Evolutionary conservation across 768 basidiomycete genomes (phyloP).

Genomic region (Leucocoprinus birnbaumii): DNA sequence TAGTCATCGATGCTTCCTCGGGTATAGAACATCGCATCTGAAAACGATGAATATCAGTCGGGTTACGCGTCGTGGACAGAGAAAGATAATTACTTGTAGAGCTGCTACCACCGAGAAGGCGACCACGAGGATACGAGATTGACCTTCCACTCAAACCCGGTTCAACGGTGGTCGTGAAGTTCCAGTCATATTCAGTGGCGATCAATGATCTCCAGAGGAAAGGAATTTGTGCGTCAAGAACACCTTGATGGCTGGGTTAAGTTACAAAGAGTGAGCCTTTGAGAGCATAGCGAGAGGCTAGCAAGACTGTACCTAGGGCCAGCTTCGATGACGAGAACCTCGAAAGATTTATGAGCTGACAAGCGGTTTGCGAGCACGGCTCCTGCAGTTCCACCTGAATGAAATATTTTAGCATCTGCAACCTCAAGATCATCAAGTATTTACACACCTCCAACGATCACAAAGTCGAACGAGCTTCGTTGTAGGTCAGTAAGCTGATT

Average conservation of each 20-base stretch:
- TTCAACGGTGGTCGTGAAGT: constrained; percentile 26
- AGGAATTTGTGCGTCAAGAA: constrained; percentile 21
- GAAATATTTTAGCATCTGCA: not conserved
- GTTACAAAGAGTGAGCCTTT: not conserved
- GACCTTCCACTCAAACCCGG: constrained; percentile 18
- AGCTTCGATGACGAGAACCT: constrained; percentile 14
- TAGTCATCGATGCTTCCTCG: constrained; percentile 29
- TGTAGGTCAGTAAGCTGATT: constrained; percentile 1
- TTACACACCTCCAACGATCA: constrained; percentile 12
- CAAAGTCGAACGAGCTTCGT: constrained; percentile 10
- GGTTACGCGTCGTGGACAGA: not conserved
- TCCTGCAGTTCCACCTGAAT: constrained; percentile 11
- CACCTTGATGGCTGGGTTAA: constrained; percentile 18
- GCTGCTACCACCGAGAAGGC: constrained; percentile 29
- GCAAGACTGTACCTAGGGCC: constrained; percentile 6
- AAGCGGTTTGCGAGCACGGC: constrained; percentile 11
- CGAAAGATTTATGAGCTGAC: constrained; percentile 6
- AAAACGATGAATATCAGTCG: not conserved
- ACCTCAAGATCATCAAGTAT: not conserved
- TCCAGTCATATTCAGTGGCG: constrained; percentile 25
- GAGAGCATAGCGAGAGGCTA: not conserved
- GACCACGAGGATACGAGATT: constrained; percentile 19
- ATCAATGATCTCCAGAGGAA: constrained; percentile 14
- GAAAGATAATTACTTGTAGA: constrained; percentile 15
- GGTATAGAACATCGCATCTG: constrained; percentile 31